Evolutionary conservation across 441 rosid species (phyloP), one percentile per base, ranked within the genome.

Genomic region (Sinapis alba): DNA sequence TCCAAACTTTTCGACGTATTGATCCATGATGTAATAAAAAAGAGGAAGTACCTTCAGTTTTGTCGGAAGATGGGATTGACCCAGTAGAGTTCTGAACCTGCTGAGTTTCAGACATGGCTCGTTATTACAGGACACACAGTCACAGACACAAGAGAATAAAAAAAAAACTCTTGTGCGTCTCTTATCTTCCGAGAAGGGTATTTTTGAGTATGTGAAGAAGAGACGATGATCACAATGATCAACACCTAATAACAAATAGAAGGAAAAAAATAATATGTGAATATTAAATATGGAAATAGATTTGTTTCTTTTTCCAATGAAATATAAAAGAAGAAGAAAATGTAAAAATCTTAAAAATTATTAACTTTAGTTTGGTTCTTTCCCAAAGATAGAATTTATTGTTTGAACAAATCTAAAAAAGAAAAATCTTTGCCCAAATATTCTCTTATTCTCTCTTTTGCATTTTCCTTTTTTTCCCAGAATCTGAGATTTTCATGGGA

Each of bases 101-200:
- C 78, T 85, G 88, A 77, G 81, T 78, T 74, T 82, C 92, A 4
- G 90, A 82, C 94, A 89, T 89, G 87, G 77, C 84, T 83, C 71
- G 69, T 69, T 43, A 54, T 4, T 7, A 51, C 9, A 34, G 24
- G 51, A 32, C 59, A 45, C 75, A 77, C 61, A 65, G 60, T 51
- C 69, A 72, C 63, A 45, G 41, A 43, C 47, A 74, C 62, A 69
- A 9, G 8, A 7, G 34, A 30, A 34, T 2, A 0, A 50, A 53
- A 53, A 7, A 74, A 36, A 66, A 61, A 62, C 18, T 34, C 24
- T 20, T 45, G 3, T 57, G 45, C 20, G 62, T 60, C 62, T 54
- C 21, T 62, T 53, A 53, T 50, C 56, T 50, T 50, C 56, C 3
- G 23, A 50, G 56, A 50, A 47, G 54, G 13, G 6, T 53, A 20